Percentiles rank a stretch among this genome's conserved stretches.
Conservation (phyloP, 169 alveolate species). For the Plasmodium reichenowi region DNA sequence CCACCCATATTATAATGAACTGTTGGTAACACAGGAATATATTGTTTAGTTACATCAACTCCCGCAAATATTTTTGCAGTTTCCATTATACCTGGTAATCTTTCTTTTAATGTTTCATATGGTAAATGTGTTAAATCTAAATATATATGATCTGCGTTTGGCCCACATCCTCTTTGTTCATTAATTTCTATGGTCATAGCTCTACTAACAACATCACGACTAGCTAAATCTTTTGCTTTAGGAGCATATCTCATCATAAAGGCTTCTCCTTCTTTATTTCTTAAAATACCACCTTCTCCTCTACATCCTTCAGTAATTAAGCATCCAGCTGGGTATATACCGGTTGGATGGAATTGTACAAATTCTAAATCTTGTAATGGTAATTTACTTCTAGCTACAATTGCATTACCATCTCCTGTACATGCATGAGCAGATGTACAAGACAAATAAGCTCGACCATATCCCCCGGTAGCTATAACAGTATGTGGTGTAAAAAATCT, state of each 20-base stretch:
- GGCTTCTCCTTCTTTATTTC: constrained; percentile 97
- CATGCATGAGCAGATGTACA: constrained; percentile 99
- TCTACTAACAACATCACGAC: constrained; percentile 98
- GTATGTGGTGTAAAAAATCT: constrained; percentile 95
- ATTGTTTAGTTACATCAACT: constrained; percentile 95
- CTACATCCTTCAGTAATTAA: constrained; percentile 99
- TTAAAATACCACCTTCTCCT: constrained; percentile 99
- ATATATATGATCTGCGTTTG: constrained; percentile 95
- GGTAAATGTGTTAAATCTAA: constrained; percentile 95
- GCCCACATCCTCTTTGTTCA: constrained; percentile 97
- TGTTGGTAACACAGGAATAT: constrained; percentile 98
- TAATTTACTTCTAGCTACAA: constrained; percentile 94
- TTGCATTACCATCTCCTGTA: constrained; percentile 97
- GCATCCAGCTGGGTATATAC: constrained; percentile 97
- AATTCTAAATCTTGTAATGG: constrained; percentile 97
- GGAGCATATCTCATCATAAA: constrained; percentile 97
- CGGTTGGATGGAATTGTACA: constrained; percentile 99
- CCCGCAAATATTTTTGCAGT: constrained; percentile 98
- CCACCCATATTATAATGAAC: constrained; percentile 99
- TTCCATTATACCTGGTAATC: constrained; percentile 97
- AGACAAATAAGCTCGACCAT: constrained; percentile 97
- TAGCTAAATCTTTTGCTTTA: constrained; percentile 97
- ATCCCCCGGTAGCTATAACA: constrained; percentile 98
- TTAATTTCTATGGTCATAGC: constrained; percentile 97
- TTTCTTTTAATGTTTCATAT: constrained; percentile 93